Conservation (phyloP, 1,284 basidiomycete genomes). For the Tetrapyrgos nigripes region DNA sequence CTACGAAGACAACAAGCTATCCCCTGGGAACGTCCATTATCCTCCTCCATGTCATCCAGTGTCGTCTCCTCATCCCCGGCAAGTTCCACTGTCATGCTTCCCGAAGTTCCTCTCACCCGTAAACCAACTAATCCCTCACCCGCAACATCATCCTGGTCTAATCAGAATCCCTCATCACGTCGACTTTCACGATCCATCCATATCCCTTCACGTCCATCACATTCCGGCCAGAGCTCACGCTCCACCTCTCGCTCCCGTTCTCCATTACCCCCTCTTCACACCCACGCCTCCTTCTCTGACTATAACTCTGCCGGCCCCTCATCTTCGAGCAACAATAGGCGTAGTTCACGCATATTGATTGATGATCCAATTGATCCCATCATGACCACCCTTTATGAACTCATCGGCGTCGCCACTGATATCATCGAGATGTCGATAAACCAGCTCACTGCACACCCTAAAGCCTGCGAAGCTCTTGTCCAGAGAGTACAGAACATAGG, state of each 20-base stretch:
- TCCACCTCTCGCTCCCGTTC: constrained; percentile 96
- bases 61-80: constrained; percentile 61
- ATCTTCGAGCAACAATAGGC: constrained; percentile 63
- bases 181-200: constrained; percentile 83
- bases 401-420: constrained; percentile 95
- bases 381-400: constrained; percentile 89
- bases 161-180: constrained; percentile 65
- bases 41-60: constrained; percentile 55
- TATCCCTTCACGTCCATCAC: constrained; percentile 70
- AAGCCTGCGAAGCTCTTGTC: constrained; percentile 87
- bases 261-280: constrained; percentile 81
- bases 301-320: constrained; percentile 48
- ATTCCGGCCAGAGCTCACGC: constrained; percentile 87
- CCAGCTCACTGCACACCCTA: constrained; percentile 85
- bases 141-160: constrained; percentile 61
- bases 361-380: constrained; percentile 89
- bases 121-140: constrained; percentile 56
- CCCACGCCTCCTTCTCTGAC: constrained; percentile 70
- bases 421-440: constrained; percentile 90
- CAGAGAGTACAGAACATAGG: constrained; percentile 92
- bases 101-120: constrained; percentile 68
- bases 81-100: constrained; percentile 59
- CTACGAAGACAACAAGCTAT: constrained; percentile 69
- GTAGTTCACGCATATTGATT: constrained; percentile 75
- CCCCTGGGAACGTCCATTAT: constrained; percentile 69